Conservation (phyloP, 768 basidiomycete genomes). For the Rhizopogon vulgaris region DNA sequence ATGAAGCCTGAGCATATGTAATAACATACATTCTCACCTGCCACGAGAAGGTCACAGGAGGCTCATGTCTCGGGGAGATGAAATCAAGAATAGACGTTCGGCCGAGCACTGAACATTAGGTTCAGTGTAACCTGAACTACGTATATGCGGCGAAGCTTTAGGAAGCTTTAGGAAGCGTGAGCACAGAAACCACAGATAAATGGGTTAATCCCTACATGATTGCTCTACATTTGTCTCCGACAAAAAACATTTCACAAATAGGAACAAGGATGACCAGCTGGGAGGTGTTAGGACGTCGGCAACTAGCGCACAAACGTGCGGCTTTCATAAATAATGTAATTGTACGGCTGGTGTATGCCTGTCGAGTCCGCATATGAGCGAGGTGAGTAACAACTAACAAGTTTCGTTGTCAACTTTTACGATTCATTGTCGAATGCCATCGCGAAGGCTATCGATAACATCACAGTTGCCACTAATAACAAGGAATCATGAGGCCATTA, state of each 20-base stretch:
- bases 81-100: neutral
- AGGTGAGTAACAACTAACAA: neutral
- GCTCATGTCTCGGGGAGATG: neutral
- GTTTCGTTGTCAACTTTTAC: neutral
- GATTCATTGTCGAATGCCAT: too few relatives aligned
- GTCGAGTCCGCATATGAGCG: neutral
- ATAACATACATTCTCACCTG: neutral
- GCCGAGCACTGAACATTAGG: neutral
- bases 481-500: neutral
- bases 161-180: neutral
- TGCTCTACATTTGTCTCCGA: neutral
- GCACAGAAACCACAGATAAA: neutral
- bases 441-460: neutral
- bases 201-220: neutral
- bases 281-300: too few relatives aligned
- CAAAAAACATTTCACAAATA: neutral
- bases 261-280: neutral
- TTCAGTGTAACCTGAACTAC: neutral
- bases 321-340: too few relatives aligned
- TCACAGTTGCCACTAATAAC: neutral
- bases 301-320: too few relatives aligned
- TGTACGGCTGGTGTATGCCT: too few relatives aligned
- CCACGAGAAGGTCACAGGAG: neutral
- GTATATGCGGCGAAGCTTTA: neutral
- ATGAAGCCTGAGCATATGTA: neutral